Percentiles rank a stretch among this genome's conserved stretches.
Conservation (phyloP, 192 early-diverging fungal species). For the Pilaira anomala region DNA sequence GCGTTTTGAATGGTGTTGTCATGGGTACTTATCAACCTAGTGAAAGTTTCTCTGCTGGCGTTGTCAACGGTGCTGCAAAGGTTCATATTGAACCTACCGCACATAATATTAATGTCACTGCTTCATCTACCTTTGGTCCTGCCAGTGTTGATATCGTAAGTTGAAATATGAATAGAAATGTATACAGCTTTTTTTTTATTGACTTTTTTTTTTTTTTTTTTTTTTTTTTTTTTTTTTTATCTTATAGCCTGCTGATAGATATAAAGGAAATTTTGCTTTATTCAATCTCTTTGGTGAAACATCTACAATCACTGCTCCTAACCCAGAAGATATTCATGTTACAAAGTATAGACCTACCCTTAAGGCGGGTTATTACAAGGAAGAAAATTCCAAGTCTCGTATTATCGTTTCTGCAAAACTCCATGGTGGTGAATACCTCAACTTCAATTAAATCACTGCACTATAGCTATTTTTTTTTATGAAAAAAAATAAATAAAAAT, state of each 20-base stretch:
- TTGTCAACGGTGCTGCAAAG: constrained; percentile 9
- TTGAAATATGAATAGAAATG: not conserved
- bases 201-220: not conserved
- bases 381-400: constrained; percentile 5
- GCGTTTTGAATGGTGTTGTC: constrained; percentile 18
- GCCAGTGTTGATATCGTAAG: constrained; percentile 19
- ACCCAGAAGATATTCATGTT: constrained; percentile 33
- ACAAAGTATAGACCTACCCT: constrained; percentile 24
- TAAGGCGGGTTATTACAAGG: constrained; percentile 31
- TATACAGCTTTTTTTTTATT: not conserved
- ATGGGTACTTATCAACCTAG: constrained; percentile 18
- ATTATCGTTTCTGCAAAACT: constrained; percentile 11
- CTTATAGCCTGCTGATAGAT: constrained; percentile 25
- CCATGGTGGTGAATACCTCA: constrained; percentile 20
- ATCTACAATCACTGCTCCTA: constrained; percentile 21
- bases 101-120: constrained; percentile 12
- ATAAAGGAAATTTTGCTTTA: constrained; percentile 23
- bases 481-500: no score
- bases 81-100: constrained; percentile 14
- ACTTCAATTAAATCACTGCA: constrained; percentile 4
- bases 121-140: constrained; percentile 8
- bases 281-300: not conserved
- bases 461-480: no score
- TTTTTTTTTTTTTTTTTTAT: not conserved
- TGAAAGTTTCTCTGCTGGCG: constrained; percentile 6